Conservation (phyloP, 352 stramenopile species). For the Globisporangium okanoganense region DNA sequence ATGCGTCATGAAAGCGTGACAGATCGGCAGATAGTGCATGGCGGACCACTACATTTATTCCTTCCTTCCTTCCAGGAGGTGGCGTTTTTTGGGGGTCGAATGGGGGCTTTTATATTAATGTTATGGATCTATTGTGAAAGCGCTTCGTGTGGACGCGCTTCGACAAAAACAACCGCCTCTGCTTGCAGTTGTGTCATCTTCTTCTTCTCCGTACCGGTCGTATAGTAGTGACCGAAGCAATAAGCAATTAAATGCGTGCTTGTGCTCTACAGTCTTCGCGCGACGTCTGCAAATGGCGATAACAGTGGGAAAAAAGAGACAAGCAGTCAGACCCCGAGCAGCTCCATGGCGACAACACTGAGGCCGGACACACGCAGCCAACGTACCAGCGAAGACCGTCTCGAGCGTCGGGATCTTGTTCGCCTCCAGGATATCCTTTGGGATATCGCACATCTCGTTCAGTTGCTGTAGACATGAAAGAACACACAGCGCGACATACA, state of each 20-base stretch:
- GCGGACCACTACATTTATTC: background rate
- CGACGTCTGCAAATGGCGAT: constrained; percentile 8
- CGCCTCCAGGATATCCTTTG: constrained; percentile 63
- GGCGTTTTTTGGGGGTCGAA: background rate
- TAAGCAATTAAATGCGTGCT: background rate
- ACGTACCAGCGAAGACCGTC: constrained; percentile 65
- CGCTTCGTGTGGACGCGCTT: background rate
- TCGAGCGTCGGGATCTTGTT: constrained; percentile 77
- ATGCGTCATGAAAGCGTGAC: background rate
- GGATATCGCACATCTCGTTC: constrained; percentile 81
- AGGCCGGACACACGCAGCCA: no score
- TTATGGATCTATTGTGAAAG: constrained; percentile 9
- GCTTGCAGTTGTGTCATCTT: constrained; percentile 1
- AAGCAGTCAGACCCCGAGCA: background rate
- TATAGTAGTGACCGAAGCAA: background rate
- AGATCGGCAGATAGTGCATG: background rate
- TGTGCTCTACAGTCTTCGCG: constrained; percentile 12
- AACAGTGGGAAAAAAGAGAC: background rate
- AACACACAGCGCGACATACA: background rate
- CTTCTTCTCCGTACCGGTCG: background rate
- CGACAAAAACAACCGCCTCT: background rate
- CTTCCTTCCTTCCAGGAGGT: background rate
- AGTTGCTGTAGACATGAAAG: constrained; percentile 38
- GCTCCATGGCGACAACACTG: background rate
- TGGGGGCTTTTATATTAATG: constrained; percentile 5